A percentile compares a stretch with the other conserved stretches of the same genome.
phyloP scores from a whole-genome alignment of 1,284 basidiomycete species.

The Malassezia brasiliensis region DNA sequence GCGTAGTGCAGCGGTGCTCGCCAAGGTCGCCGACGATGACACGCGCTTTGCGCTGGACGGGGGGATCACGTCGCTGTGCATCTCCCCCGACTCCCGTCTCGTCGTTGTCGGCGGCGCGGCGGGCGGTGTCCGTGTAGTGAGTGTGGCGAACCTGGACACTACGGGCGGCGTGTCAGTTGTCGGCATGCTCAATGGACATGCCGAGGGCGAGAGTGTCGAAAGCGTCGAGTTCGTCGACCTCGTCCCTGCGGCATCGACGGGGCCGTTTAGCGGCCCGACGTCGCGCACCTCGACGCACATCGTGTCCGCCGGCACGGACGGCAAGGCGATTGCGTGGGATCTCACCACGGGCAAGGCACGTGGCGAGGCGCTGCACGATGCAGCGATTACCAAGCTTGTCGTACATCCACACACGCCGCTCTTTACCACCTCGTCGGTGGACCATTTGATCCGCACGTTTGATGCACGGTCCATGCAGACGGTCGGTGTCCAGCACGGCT shows the following conservation, averaged over 20 bases:
- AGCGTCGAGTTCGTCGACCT: conserved; percentile 75
- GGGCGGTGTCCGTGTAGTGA: conserved; percentile 74
- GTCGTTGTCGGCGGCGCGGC: conserved; percentile 76
- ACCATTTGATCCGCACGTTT: conserved; percentile 80
- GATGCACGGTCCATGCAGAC: conserved; percentile 75
- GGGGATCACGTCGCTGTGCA: conserved; percentile 74
- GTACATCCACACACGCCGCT: conserved; percentile 74
- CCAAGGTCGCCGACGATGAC: conserved; percentile 61
- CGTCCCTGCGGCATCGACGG: conserved; percentile 50
- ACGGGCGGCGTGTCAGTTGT: conserved; percentile 62
- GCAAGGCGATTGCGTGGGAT: conserved; percentile 89
- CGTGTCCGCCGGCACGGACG: conserved; percentile 83
- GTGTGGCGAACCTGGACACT: conserved; percentile 58
- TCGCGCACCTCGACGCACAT: conserved; percentile 55
- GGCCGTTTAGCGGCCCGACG: conserved; percentile 52
- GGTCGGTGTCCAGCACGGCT: conserved; percentile 71
- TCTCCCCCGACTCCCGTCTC: conserved; percentile 59
- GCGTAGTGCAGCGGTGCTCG: conserved; percentile 63
- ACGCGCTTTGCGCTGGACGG: conserved; percentile 52
- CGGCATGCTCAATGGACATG: conserved; percentile 68
- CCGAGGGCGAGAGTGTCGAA: conserved; percentile 81
- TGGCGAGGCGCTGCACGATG: conserved; percentile 26
- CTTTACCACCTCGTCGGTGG: conserved; percentile 58
- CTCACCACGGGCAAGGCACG: conserved; percentile 56
- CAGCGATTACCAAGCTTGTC: conserved; percentile 25